Evolutionary conservation across 2,329 filamentous ascomycete genomes (phyloP), one percentile per base, ranked within the genome.

Genomic region (Apiospora rasikravindrae): DNA sequence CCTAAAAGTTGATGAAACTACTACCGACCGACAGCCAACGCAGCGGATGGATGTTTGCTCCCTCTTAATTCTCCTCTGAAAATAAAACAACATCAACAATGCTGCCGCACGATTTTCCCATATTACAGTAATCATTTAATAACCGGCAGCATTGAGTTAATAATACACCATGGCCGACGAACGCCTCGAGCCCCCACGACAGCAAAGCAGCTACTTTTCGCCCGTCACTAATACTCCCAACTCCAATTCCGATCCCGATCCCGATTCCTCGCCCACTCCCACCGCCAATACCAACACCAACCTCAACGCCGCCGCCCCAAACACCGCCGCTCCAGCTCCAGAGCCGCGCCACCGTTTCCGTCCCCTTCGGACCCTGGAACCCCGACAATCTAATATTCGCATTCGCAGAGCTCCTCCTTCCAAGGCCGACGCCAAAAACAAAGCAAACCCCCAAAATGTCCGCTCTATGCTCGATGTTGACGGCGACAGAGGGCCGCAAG

Each of bases 391-490:
- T 2, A 42, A 44, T n/a, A 69, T 69, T 49, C 67, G 67, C 24
- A 45, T 69, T 45, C 67, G 67, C 67, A 45, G 67, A 49, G 26
- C 26, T 49, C 67, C 67, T 44, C 24, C 67, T 24, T 33, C 67
- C 22, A 69, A 26, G 16, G 14, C 33, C 42, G 67, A 49, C 37
- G 33, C 57, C 57, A 37, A 13, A 22, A 40, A 64, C 29, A 26
- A n/a, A 19, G 33, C 37, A 16, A 37, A 51, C n/a, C 47, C 68
- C 19, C 29, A 57, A 42, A 7, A 44, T 45, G 47, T 69, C 26
- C 68, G 68, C n/a, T 69, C 68, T 33, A 69, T 69, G 68, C 68
- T 69, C 29, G 68, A 69, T 7, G 68, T 57, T 33, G 68, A 57
- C 37, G 68, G 47, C 26, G 42, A 49, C 6, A 22, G 29, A 2